Percentiles rank a stretch among this genome's conserved stretches.
phyloP scores from a whole-genome alignment of 2,329 filamentous ascomycete genomes.

The Microdochium trichocladiopsis region DNA sequence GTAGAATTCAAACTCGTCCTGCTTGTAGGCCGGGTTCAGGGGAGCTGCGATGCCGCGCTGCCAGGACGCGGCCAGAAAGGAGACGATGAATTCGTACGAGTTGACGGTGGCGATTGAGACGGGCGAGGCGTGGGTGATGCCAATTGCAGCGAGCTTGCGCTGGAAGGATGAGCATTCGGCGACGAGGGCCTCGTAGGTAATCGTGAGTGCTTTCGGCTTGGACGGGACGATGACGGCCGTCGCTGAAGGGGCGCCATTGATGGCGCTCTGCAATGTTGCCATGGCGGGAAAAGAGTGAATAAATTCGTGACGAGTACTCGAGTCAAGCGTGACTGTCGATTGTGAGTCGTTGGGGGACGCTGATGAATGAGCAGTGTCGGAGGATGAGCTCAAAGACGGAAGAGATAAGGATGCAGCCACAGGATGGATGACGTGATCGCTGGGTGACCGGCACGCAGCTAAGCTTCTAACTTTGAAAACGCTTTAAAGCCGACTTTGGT shows the following conservation, averaged over 20 bases:
- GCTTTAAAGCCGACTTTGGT: no score
- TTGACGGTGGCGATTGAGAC: slow-evolving; percentile 81
- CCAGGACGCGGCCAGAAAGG: slow-evolving; percentile 80
- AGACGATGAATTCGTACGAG: slow-evolving; percentile 81
- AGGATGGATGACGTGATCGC: slow-evolving; percentile 5
- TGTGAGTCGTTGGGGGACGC: no score
- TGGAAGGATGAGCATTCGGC: slow-evolving; percentile 66
- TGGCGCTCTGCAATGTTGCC: slow-evolving; percentile 42
- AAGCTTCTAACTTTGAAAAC: no score
- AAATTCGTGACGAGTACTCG: no score
- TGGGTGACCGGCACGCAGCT: slow-evolving; percentile 1
- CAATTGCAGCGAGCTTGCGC: slow-evolving; percentile 67
- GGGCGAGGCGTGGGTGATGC: slow-evolving; percentile 60
- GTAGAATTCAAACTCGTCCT: slow-evolving; percentile 87
- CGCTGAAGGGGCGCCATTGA: slow-evolving; percentile 35
- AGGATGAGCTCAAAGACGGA: no score
- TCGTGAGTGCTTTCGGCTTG: slow-evolving; percentile 51
- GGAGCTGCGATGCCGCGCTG: slow-evolving; percentile 79
- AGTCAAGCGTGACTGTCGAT: no score
- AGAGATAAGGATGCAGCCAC: no score
- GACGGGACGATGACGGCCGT: slow-evolving; percentile 68
- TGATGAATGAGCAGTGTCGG: no score
- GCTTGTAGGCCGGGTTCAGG: slow-evolving; percentile 84
- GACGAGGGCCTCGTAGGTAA: slow-evolving; percentile 63
- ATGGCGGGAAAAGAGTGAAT: slow-evolving; percentile 7